Base-by-base conservation (phyloP, 192 early-diverging fungal species). In the Mortierella antarctica region DNA sequence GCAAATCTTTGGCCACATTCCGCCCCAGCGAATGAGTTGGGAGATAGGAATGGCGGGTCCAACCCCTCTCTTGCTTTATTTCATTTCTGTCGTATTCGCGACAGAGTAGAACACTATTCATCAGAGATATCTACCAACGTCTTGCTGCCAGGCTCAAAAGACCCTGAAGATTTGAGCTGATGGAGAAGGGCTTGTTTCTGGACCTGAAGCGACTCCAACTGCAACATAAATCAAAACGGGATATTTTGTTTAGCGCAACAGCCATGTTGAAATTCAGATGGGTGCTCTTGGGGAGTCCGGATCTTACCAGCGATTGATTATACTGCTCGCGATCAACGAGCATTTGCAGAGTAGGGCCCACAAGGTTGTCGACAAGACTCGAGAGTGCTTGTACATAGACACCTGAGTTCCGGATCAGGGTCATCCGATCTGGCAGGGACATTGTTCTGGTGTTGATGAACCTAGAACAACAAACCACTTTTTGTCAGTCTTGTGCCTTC, bases 321-420 rank as follows among this genome's bases (percentile, higher is more conserved):
- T 80, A 80, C 54, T 80, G 70, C 40, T 80, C 70, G 21, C 83
- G 73, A 45, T 82, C 73, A 0, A 76, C 63, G 5, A 79, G 61
- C 65, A 76, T 70, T 50, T 85, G 82, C 5, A 76, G 60, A 7
- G 78, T 76, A 7, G 86, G 86, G 1, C 82, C 58, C 21, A 87
- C 67, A 20, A 87, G 59, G 11, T 82, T 82, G 42, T 87, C 86
- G 5, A 87, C 77, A 56, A 87, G 60, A 64, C 74, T 79, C 0
- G 74, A 73, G 13, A 83, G 60, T 40, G 77, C 73, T n/a, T 85
- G 82, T 6, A 83, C 84, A 78, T 87, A 87, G 9, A 87, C 65
- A 0, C 82, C 72, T 8, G 86, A 71, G 48, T 87, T 87, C 7
- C 84, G 74, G 20, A 85, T 71, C n/a, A 83, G 44, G 0, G 78